Base-by-base conservation (phyloP, 352 stramenopile genomes). In the Globisporangium splendens region DNA sequence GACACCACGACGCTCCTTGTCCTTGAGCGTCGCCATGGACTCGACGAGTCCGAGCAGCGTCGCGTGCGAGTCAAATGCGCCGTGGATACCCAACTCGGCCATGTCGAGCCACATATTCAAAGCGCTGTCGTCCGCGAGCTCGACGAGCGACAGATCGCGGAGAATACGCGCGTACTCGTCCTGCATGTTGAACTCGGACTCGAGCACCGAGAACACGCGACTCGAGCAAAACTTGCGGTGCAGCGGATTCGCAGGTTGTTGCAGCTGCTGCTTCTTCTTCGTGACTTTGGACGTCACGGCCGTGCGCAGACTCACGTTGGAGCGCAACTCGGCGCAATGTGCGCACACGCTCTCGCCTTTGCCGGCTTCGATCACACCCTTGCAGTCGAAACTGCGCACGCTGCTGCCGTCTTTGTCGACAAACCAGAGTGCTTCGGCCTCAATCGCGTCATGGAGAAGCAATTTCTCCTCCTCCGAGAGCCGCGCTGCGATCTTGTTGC, bases 1-100 rank as follows among this genome's bases (percentile, higher is more conserved):
- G 8, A 93, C 81, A 8, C 83, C 81, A 22, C 83, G 83, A 3
- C 75, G 66, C 50, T 91, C 74, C 60, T 93, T 93, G 50, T 91
- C 76, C 48, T 89, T 91, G 12, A 87, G 63, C n/a, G 68, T 70
- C 21, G 86, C 71, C 74, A 93, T 89, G 8, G 69, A 77, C 56
- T 93, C 81, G 1, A 86, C 56, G 15, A 93, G 49, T 0, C 81
- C 84, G 6, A 93, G 49, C 13, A 91, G 63, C 28, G 79, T 69
- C n/a, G 79, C 72, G 42, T 89, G 77, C 3, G 75, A 68, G 22
- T 88, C 62, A 54, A 93, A 91, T 17, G 69, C 64, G 2, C 76
- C 77, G 1, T 75, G 55, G 38, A 93, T 77, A 10, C 84, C 82
- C 59, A 91, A 77, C 46, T 87, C 75, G 13, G 79, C 81, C 63